Percentiles rank a stretch among this genome's conserved stretches.
Conservation (phyloP, 192 early-diverging fungal species). For the Lobosporangium transversale region DNA sequence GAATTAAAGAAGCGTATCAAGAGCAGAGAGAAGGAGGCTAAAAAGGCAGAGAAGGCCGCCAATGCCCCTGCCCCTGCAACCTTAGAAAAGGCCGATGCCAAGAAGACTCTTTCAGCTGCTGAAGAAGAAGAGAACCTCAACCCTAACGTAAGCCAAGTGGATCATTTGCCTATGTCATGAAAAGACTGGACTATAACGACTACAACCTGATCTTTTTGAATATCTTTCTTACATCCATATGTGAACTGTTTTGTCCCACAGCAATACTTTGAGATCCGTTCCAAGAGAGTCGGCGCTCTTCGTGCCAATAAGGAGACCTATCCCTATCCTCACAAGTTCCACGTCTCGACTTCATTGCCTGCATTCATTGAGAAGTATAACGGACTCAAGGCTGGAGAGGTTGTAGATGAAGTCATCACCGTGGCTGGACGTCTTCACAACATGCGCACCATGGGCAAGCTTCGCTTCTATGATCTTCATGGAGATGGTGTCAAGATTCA, state of each 20-base stretch:
- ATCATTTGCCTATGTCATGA: not conserved
- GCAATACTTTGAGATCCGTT: conserved; percentile 98
- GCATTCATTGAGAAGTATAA: conserved; percentile 89
- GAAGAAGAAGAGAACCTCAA: conserved; percentile 85
- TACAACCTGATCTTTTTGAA: too few species aligned
- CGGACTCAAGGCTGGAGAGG: conserved; percentile 74
- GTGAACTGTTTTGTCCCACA: conserved; percentile 28
- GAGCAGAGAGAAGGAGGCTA: conserved; percentile 89
- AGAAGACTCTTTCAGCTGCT: conserved; percentile 66
- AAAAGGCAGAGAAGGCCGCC: conserved; percentile 72
- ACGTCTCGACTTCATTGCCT: conserved; percentile 84
- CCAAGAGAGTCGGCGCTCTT: conserved; percentile 83
- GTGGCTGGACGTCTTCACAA: conserved; percentile 97
- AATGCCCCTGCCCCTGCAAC: conserved; percentile 64
- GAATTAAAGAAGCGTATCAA: conserved; percentile 94
- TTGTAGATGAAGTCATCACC: conserved; percentile 71
- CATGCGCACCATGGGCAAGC: conserved; percentile 91
- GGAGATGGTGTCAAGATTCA: conserved; percentile 94
- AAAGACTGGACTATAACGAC: too few species aligned
- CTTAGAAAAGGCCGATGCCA: conserved; percentile 52
- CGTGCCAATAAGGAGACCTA: conserved; percentile 84
- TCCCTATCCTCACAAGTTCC: conserved; percentile 99
- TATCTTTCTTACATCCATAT: too few species aligned
- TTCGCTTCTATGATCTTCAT: conserved; percentile 97
- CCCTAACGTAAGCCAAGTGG: conserved; percentile 71